Evolutionary conservation across 1,139 yeast species (phyloP).

Genomic region (Blastobotrys illinoisensis): DNA sequence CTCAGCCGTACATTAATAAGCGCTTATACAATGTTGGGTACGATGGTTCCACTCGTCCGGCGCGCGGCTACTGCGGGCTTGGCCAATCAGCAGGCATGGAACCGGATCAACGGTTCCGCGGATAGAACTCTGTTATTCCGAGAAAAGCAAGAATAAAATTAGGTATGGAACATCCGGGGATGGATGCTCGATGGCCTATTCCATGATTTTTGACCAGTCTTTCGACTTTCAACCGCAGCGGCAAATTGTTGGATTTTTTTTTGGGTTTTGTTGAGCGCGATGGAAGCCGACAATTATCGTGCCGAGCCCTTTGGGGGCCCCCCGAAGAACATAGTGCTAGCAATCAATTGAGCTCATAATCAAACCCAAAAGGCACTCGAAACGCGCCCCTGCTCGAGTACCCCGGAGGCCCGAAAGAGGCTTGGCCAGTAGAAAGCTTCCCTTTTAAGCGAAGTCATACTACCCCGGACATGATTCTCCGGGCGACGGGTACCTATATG

Average conservation of each 20-base stretch:
- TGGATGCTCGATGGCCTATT: neutral
- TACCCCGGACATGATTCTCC: neutral
- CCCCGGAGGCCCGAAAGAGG: neutral
- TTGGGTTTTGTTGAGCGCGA: neutral
- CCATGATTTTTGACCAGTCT: no score
- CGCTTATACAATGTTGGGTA: neutral
- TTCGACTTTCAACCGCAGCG: neutral
- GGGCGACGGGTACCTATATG: neutral
- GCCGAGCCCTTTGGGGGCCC: neutral
- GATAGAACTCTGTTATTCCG: neutral
- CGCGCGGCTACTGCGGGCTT: neutral
- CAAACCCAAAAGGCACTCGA: neutral
- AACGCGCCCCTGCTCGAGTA: neutral
- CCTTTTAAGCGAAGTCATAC: neutral
- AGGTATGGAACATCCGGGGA: neutral
- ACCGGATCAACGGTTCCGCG: neutral
- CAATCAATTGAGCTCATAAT: neutral
- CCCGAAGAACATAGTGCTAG: no score
- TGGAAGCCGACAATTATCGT: neutral
- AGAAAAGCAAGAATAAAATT: neutral
- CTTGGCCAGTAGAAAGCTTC: neutral
- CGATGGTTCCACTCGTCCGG: conserved; percentile 1
- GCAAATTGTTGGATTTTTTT: neutral
- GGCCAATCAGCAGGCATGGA: neutral
- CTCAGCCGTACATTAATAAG: neutral